Percentiles rank a stretch among this genome's conserved stretches.
Conservation (phyloP, 768 basidiomycete species). For the Leucocoprinus leucothites region DNA sequence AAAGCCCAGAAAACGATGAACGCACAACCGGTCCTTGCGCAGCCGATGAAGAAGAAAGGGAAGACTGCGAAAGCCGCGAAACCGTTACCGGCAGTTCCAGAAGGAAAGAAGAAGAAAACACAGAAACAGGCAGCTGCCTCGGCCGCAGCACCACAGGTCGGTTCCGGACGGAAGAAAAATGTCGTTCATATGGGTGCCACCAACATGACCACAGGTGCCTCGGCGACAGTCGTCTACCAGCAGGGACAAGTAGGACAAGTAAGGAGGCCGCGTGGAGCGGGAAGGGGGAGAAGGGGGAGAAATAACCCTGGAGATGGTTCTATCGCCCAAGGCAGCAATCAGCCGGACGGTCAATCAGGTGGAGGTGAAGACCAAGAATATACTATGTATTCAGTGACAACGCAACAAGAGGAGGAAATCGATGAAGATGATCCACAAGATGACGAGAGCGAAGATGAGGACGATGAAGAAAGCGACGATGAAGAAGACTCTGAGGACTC, state of each 20-base stretch:
- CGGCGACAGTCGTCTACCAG: too few species aligned
- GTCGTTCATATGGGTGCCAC: too few species aligned
- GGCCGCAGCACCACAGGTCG: background rate
- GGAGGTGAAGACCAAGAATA: background rate
- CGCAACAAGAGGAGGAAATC: background rate
- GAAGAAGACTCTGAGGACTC: background rate
- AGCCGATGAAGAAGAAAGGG: background rate
- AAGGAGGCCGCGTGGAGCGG: too few species aligned
- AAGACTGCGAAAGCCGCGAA: background rate
- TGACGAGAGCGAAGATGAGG: background rate
- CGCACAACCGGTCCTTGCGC: background rate
- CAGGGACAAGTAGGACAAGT: too few species aligned
- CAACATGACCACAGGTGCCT: too few species aligned
- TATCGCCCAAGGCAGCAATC: too few species aligned
- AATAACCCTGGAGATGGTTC: background rate
- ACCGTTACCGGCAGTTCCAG: slow-evolving; percentile 9
- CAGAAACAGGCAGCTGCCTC: background rate
- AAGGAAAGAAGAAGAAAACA: background rate
- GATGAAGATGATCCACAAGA: too few species aligned
- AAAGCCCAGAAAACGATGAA: background rate
- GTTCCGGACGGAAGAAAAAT: too few species aligned
- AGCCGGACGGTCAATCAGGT: background rate
- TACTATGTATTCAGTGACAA: background rate
- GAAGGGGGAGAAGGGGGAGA: background rate
- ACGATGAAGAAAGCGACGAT: background rate